Evolutionary conservation across 2,329 filamentous ascomycete species (phyloP).

Genomic region (Colletotrichum gloeosporioides): DNA sequence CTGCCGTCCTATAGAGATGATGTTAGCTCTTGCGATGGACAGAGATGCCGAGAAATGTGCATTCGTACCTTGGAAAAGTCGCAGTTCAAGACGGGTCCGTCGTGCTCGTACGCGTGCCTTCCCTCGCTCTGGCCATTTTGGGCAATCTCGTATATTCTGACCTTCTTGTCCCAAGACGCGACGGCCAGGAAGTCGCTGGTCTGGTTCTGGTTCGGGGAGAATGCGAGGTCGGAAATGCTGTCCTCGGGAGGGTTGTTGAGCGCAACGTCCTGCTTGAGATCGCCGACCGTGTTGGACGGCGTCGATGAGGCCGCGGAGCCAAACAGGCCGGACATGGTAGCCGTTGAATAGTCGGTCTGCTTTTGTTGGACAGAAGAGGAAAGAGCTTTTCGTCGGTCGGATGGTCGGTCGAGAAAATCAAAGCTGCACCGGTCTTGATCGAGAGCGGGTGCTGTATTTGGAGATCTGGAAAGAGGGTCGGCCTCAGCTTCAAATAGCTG

Average conservation of each 20-base stretch:
- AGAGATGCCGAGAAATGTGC: slow-evolving; percentile 4
- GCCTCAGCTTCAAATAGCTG: slow-evolving; percentile 7
- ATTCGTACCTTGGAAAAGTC: slow-evolving; percentile 84
- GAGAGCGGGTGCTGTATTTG: background rate
- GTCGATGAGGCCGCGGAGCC: slow-evolving; percentile 56
- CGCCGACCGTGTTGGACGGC: slow-evolving; percentile 78
- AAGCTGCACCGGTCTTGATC: background rate
- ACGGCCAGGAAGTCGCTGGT: slow-evolving; percentile 84
- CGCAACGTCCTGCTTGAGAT: slow-evolving; percentile 87
- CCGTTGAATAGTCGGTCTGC: background rate
- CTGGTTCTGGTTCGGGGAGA: slow-evolving; percentile 67
- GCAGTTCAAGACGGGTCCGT: slow-evolving; percentile 81
- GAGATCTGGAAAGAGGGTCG: background rate
- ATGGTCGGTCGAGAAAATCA: too few relatives aligned
- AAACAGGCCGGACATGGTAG: slow-evolving; percentile 69
- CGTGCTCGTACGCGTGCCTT: slow-evolving; percentile 85
- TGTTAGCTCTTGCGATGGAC: background rate
- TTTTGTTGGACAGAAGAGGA: background rate
- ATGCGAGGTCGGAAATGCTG: slow-evolving; percentile 85
- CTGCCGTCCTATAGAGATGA: slow-evolving; percentile 74
- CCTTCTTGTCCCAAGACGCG: slow-evolving; percentile 96
- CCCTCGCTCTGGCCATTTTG: slow-evolving; percentile 79
- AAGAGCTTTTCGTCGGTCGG: background rate
- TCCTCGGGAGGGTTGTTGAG: slow-evolving; percentile 83
- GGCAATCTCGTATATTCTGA: slow-evolving; percentile 93